Base-by-base conservation (phyloP, 208 protist species). In the Trypanosoma conorhini region DNA sequence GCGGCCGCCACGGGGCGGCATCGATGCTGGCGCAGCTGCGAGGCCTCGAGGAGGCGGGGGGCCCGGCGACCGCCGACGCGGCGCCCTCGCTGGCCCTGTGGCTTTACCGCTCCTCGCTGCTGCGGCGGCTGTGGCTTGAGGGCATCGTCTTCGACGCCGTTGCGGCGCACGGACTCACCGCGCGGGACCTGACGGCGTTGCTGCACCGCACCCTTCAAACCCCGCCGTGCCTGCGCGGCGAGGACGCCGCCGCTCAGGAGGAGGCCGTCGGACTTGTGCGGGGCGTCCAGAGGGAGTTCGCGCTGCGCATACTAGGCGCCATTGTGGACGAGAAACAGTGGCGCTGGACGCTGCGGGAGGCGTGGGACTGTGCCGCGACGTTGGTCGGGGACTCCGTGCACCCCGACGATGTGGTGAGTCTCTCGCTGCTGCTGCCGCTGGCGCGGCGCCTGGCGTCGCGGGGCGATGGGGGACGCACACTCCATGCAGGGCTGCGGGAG, bases 291-390 rank as follows among this genome's bases (percentile, higher is more conserved):
- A 68, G 30, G 46, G 70, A 68, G 56, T 76, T 68, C 52, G 42
- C 38, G 35, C 35, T 44, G n/a, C 48, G 21, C 55, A 13, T 74
- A 31, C 5, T 58, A 15, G 31, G 8, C 12, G 24, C 62, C 26
- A 35, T 62, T 8, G 52, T 58, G 46, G 48, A 59, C 44, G 12
- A 62, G 15, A 26, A 35, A 0, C 44, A 52, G 42, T 62, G 44
- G 58, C 35, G 8, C 19, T 70, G 62, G 58, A 54, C 56, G 33
- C 35, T 65, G 31, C n/a, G 56, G 56, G 64, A 76, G 50, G 33
- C 22, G 15, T 76, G 72, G 64, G 57, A 67, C 21, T 70, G 62
- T 61, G 58, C 72, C 38, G 61, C 55, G 51, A 59, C 70, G 31
- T 30, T 76, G 33, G 60, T 76, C 10, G 38, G 17, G 5, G 38